These are phyloP conservation scores for Geotrichum cucujoidarum DNA, from an alignment of 1,139 yeast species.

Conservation along the genomic window DNA sequence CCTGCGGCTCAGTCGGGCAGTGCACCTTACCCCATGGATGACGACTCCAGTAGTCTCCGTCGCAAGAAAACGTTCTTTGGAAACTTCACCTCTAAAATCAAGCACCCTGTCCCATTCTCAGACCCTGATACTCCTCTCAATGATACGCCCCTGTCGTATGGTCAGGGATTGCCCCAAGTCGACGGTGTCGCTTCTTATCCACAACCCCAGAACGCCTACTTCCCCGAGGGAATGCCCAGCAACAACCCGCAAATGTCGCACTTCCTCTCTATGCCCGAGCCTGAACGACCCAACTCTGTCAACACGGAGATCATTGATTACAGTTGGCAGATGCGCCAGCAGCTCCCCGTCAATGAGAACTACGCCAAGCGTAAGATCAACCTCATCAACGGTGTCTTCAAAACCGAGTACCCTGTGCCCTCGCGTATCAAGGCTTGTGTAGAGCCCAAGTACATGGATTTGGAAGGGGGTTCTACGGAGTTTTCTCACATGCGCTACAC, in stretches of 20 bases:
- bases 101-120: background rate
- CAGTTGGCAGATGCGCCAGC: slow-evolving; percentile 23
- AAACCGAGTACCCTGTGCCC: slow-evolving; percentile 75
- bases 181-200: slow-evolving; percentile 1
- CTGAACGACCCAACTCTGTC: slow-evolving; percentile 4
- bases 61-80: background rate
- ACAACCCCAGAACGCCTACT: slow-evolving; percentile 8
- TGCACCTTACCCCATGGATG: background rate
- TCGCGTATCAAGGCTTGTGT: slow-evolving; percentile 56
- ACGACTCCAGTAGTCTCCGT: background rate
- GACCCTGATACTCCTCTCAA: background rate
- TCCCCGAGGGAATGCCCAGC: slow-evolving; percentile 13
- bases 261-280: slow-evolving; percentile 19
- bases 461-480: slow-evolving; percentile 60
- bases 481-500: slow-evolving; percentile 72
- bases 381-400: slow-evolving; percentile 63
- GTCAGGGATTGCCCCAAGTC: slow-evolving; percentile 7
- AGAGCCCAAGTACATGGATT: slow-evolving; percentile 48
- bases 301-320: slow-evolving; percentile 22
- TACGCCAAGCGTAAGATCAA: slow-evolving; percentile 65
- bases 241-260: slow-evolving; percentile 21
- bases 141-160: background rate
- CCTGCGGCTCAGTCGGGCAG: background rate
- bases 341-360: slow-evolving; percentile 46
- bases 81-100: background rate